Evolutionary conservation across 768 basidiomycete species (phyloP).

Genomic region (Termitomyces sp.): DNA sequence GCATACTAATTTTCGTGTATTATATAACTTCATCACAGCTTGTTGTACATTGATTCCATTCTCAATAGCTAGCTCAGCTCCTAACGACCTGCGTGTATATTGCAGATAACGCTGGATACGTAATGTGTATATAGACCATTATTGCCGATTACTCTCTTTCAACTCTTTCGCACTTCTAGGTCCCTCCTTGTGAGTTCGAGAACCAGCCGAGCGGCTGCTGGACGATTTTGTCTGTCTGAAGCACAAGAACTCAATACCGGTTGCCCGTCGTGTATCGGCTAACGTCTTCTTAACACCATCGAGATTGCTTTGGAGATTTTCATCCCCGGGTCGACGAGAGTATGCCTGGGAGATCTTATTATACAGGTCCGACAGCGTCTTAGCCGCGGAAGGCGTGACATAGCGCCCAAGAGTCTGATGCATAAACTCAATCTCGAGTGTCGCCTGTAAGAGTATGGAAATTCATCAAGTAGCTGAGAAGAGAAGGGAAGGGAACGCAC

Average conservation of each 20-base stretch:
- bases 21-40: background rate
- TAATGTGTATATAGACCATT: background rate
- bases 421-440: conserved; percentile 98
- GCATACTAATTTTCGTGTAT: conserved; percentile 27
- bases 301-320: conserved; percentile 81
- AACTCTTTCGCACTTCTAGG: conserved; percentile 15
- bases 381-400: conserved; percentile 75
- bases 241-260: conserved; percentile 93
- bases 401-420: conserved; percentile 93
- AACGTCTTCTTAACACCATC: conserved; percentile 91
- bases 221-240: conserved; percentile 68
- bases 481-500: conserved; percentile 41
- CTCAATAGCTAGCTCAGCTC: background rate
- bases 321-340: conserved; percentile 77
- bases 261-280: conserved; percentile 83
- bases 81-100: background rate
- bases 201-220: conserved; percentile 20
- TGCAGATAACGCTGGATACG: background rate
- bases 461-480: background rate
- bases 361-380: conserved; percentile 88
- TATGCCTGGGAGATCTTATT: conserved; percentile 94
- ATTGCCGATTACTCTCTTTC: conserved; percentile 10
- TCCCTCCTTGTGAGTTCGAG: conserved; percentile 18
- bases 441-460: conserved; percentile 58
- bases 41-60: background rate